phyloP scores from a whole-genome alignment of 139 green algal genomes.

The Closterium sp. region DNA sequence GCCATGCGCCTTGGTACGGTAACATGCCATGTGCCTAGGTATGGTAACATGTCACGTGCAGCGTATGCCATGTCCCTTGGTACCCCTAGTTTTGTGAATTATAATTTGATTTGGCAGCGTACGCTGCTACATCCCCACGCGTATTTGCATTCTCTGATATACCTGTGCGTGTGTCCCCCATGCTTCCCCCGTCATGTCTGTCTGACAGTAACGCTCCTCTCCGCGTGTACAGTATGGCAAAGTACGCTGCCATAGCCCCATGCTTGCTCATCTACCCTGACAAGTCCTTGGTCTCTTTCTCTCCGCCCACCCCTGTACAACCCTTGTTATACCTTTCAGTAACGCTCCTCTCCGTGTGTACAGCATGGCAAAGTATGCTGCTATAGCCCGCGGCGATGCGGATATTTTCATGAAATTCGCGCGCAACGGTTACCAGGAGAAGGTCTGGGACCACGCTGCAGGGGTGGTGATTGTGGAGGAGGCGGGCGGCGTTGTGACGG shows the following conservation, averaged over 20 bases:
- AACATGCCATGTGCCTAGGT: too few relatives aligned
- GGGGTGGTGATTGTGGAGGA: conserved; percentile 61
- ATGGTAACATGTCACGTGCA: not conserved
- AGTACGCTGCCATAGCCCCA: conserved; percentile 54
- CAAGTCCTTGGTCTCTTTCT: not conserved
- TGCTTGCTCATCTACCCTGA: not conserved
- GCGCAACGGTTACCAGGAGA: conserved; percentile 54
- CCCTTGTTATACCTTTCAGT: not conserved
- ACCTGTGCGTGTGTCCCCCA: too few relatives aligned
- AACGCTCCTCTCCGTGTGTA: conserved; percentile 48
- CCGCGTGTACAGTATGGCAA: conserved; percentile 56
- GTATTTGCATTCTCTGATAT: too few relatives aligned
- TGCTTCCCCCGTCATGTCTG: too few relatives aligned
- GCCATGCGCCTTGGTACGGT: too few relatives aligned
- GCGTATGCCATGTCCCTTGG: too few relatives aligned
- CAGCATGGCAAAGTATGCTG: conserved; percentile 61
- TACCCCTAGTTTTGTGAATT: too few relatives aligned
- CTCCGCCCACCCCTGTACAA: not conserved
- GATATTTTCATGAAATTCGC: conserved; percentile 65
- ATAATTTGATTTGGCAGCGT: too few relatives aligned
- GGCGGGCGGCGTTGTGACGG: conserved; percentile 55
- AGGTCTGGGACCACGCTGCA: conserved; percentile 61
- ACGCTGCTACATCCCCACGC: too few relatives aligned
- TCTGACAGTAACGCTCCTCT: conserved; percentile 29
- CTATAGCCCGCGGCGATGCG: conserved; percentile 53